A percentile compares a stretch with the other conserved stretches of the same genome.
Conservation (phyloP, 1,139 yeast species). For the Kurtzmaniella quercitrusa region DNA sequence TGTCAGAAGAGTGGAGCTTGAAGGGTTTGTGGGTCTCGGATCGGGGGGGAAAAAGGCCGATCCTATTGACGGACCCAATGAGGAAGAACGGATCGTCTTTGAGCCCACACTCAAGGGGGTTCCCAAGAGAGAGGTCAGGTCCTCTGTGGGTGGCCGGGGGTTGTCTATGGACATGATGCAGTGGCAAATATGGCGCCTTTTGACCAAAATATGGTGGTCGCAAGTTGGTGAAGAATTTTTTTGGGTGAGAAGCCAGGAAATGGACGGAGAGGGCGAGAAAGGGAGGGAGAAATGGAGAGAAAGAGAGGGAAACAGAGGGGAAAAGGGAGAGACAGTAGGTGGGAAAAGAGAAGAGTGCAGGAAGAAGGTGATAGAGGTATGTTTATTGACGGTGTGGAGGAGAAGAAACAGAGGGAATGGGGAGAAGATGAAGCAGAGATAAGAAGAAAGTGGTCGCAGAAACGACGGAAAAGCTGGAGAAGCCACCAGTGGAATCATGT, state of each 20-base stretch:
- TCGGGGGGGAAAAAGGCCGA: conserved; percentile 1
- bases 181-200: background rate
- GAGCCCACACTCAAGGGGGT: background rate
- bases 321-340: background rate
- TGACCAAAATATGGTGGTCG: background rate
- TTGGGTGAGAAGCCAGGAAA: background rate
- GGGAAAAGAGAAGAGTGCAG: background rate
- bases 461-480: no score
- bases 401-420: no score
- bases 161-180: conserved; percentile 1
- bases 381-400: background rate
- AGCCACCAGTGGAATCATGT: no score
- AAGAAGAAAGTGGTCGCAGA: no score
- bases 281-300: background rate
- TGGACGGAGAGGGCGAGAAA: background rate
- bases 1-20: background rate
- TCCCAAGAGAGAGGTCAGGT: background rate
- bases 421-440: no score
- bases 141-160: background rate
- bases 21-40: background rate
- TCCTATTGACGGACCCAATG: background rate
- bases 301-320: background rate
- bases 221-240: background rate
- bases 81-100: background rate
- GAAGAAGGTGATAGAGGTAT: background rate